phyloP scores from a whole-genome alignment of 768 basidiomycete species.

The Auricularia heimuer region DNA sequence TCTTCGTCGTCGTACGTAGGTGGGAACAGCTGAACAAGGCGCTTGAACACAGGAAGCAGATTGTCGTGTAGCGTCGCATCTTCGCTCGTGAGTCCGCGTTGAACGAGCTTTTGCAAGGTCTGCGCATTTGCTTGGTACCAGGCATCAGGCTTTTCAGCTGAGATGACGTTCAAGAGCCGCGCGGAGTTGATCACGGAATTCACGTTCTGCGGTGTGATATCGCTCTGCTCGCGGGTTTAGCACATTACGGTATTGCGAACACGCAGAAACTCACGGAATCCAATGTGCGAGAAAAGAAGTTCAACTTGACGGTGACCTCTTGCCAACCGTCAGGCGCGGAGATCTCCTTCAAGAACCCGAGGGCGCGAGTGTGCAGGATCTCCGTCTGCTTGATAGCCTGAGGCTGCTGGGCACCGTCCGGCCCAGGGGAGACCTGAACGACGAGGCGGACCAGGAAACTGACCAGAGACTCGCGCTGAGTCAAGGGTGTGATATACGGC shows the following conservation, averaged over 20 bases:
- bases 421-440: slow-evolving; percentile 53
- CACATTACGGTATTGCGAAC: slow-evolving; percentile 4
- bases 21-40: slow-evolving; percentile 66
- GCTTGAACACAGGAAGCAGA: slow-evolving; percentile 73
- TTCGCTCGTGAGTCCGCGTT: slow-evolving; percentile 77
- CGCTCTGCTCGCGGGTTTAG: slow-evolving; percentile 5
- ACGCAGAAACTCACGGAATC: slow-evolving; percentile 50
- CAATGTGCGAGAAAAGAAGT: slow-evolving; percentile 79
- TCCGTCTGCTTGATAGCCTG: slow-evolving; percentile 24
- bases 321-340: slow-evolving; percentile 79
- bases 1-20: slow-evolving; percentile 72
- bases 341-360: slow-evolving; percentile 63
- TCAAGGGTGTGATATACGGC: slow-evolving; percentile 65
- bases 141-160: slow-evolving; percentile 67
- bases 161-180: slow-evolving; percentile 80
- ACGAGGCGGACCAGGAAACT: slow-evolving; percentile 92
- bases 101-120: slow-evolving; percentile 71
- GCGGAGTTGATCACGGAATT: slow-evolving; percentile 74
- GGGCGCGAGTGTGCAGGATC: slow-evolving; percentile 39
- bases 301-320: slow-evolving; percentile 84
- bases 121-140: slow-evolving; percentile 72
- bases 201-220: slow-evolving; percentile 44
- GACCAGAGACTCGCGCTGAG: slow-evolving; percentile 82
- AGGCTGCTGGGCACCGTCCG: slow-evolving; percentile 12
- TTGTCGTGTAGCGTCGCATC: slow-evolving; percentile 74